Percentiles rank a stretch among this genome's conserved stretches.
Evolutionary conservation across 1,139 yeast species (phyloP).

Genomic region (Meyerozyma elateridarum): DNA sequence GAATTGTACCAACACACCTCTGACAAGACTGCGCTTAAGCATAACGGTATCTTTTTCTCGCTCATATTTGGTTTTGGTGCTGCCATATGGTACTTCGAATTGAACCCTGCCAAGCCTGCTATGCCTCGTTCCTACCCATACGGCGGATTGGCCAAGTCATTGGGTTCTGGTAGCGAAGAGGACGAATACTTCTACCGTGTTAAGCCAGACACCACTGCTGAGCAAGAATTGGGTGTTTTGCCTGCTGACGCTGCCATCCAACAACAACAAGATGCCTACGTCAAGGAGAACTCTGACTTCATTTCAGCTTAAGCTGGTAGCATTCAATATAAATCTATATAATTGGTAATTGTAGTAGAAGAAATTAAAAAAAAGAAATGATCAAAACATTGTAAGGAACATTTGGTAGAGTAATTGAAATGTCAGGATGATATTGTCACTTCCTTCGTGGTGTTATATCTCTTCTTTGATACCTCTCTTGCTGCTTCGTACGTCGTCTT

Average conservation of each 20-base stretch:
- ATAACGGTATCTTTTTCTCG: constrained; percentile 50
- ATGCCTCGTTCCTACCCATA: constrained; percentile 73
- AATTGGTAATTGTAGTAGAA: too few species aligned
- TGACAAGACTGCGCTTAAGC: constrained; percentile 57
- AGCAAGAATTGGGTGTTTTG: constrained; percentile 36
- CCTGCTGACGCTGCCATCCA: constrained; percentile 26
- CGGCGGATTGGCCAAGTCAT: constrained; percentile 68
- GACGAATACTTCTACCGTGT: constrained; percentile 42
- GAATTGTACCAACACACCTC: constrained; percentile 62
- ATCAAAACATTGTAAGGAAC: too few species aligned
- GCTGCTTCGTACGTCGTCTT: too few species aligned
- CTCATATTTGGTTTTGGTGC: constrained; percentile 52
- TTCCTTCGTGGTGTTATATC: too few species aligned
- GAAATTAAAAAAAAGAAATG: too few species aligned
- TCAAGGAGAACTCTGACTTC: constrained; percentile 34
- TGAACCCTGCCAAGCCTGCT: constrained; percentile 73
- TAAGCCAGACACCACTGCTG: constrained; percentile 39
- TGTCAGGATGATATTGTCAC: too few species aligned
- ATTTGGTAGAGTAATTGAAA: too few species aligned
- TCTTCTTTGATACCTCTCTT: too few species aligned
- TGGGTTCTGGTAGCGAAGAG: constrained; percentile 58
- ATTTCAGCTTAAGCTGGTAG: constrained; percentile 21
- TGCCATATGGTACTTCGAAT: constrained; percentile 48
- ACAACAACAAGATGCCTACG: constrained; percentile 30
- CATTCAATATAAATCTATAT: too few species aligned